Evolutionary conservation across 108 stramenopile genomes (phyloP).

Genomic region (Skeletonema menzelii): DNA sequence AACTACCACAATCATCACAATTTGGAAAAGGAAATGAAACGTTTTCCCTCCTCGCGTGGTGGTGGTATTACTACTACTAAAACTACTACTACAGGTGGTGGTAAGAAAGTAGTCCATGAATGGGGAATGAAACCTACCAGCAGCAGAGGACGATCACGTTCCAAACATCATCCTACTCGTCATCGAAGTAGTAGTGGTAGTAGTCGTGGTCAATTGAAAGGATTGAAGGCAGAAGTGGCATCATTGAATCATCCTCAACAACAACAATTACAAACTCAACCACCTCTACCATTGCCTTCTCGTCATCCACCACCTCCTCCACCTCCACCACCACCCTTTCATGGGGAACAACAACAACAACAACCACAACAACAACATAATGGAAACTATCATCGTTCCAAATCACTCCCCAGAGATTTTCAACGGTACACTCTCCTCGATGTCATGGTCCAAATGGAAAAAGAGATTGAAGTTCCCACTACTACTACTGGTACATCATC

Average conservation of each 20-base stretch:
- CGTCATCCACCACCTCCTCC: not conserved
- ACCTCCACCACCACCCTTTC: not conserved
- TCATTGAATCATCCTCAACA: not conserved
- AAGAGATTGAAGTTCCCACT: not conserved
- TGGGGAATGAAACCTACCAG: not conserved
- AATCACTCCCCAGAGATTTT: not conserved
- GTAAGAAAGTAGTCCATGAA: not conserved
- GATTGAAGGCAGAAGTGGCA: not conserved
- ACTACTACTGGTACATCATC: no score
- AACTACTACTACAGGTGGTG: not conserved
- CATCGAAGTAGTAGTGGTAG: not conserved
- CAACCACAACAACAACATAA: not conserved
- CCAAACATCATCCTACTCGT: not conserved
- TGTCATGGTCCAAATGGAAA: not conserved
- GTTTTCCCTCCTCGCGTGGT: not conserved
- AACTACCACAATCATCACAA: not conserved
- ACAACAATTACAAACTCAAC: not conserved
- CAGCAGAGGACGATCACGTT: not conserved
- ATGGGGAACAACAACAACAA: not conserved
- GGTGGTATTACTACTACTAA: not conserved
- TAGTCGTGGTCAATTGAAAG: not conserved
- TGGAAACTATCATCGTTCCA: not conserved
- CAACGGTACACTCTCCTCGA: not conserved
- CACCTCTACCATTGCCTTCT: not conserved
- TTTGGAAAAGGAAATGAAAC: not conserved